A percentile compares a stretch with the other conserved stretches of the same genome.
Conservation (phyloP, 2,329 filamentous ascomycete species). For the Colletotrichum caudatum region DNA sequence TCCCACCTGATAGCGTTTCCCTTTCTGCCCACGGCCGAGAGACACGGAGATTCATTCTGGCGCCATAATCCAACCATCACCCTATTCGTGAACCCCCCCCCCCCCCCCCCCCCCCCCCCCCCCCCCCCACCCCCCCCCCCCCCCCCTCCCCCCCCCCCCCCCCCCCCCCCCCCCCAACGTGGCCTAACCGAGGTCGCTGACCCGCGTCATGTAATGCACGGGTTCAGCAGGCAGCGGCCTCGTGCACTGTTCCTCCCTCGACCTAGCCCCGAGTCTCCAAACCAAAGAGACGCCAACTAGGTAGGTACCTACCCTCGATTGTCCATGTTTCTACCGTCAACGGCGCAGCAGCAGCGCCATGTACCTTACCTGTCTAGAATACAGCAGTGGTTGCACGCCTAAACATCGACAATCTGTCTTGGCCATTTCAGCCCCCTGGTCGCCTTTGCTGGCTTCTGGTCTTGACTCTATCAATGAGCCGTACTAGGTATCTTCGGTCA, state of each 20-base stretch:
- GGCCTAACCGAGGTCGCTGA: conserved; percentile 11
- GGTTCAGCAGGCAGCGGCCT: conserved; percentile 9
- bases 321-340: conserved; percentile 18
- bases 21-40: conserved; percentile 10
- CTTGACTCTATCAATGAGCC: conserved; percentile 31
- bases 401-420: conserved; percentile 15
- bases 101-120: conserved; percentile 10
- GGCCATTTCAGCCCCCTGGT: conserved; percentile 11
- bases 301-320: conserved; percentile 1
- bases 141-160: conserved; percentile 10
- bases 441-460: conserved; percentile 7
- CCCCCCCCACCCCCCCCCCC: conserved; percentile 11
- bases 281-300: conserved; percentile 20
- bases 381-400: conserved; percentile 25
- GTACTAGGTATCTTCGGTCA: conserved; percentile 2
- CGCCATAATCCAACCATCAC: conserved; percentile 13
- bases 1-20: not conserved
- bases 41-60: conserved; percentile 19
- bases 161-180: conserved; percentile 17
- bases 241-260: conserved; percentile 30
- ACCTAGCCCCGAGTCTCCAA: conserved; percentile 19
- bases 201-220: conserved; percentile 32
- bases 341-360: not conserved
- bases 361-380: conserved; percentile 9
- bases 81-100: conserved; percentile 1